Conservation (phyloP, 108 stramenopile genomes). For the Nitzschia sp. region DNA sequence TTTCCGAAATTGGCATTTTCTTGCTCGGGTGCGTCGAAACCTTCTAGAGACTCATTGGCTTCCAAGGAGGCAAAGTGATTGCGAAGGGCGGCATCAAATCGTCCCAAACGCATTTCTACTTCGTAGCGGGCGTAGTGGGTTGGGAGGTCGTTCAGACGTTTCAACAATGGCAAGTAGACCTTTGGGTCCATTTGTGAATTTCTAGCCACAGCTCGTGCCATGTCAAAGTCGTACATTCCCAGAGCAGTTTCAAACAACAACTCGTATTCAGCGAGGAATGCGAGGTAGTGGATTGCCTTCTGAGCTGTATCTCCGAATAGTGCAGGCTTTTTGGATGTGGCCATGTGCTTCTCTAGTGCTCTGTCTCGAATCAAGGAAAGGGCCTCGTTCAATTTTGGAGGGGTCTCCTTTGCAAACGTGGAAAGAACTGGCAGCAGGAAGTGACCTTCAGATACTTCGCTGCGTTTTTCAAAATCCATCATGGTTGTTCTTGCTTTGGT, state of each 20-base stretch:
- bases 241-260: constrained; percentile 85
- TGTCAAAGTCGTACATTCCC: constrained; percentile 89
- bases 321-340: constrained; percentile 46
- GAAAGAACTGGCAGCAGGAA: constrained; percentile 83
- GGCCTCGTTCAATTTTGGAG: constrained; percentile 78
- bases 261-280: constrained; percentile 84
- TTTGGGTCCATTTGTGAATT: constrained; percentile 95
- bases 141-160: constrained; percentile 68
- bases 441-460: constrained; percentile 53
- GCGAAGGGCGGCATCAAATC: constrained; percentile 68
- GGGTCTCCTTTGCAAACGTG: constrained; percentile 84
- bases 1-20: constrained; percentile 23
- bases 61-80: constrained; percentile 50
- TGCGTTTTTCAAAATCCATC: constrained; percentile 51
- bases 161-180: constrained; percentile 83
- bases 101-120: constrained; percentile 81
- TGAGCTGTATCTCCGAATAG: constrained; percentile 73
- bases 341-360: constrained; percentile 35
- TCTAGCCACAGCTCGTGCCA: constrained; percentile 85
- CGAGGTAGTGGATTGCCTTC: constrained; percentile 83
- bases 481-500: constrained; percentile 60
- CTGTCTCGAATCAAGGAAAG: constrained; percentile 63
- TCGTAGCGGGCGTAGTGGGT: constrained; percentile 56
- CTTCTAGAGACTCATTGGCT: constrained; percentile 24
- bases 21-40: constrained; percentile 11